Evolutionary conservation across 176 grass and related monocot species (phyloP), one percentile per base, ranked within the genome.

Genomic region (Musa itinerans): DNA sequence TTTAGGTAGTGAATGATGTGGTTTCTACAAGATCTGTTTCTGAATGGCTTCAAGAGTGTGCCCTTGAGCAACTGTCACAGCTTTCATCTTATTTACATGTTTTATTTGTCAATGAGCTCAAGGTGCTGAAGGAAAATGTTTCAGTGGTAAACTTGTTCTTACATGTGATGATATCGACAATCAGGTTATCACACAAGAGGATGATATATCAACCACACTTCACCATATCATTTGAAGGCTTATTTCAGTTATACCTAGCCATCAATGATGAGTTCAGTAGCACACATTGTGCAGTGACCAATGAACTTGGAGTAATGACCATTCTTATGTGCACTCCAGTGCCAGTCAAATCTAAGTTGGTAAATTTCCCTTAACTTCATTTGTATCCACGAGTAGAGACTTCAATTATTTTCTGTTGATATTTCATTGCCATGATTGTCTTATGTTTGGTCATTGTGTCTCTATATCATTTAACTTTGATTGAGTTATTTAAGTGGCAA

Each of bases 181-280:
- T 90, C 85, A 88, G 85, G 63, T 75, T 96, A 54, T 96, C 89
- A 84, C 87, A 88, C 76, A 97, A 90, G 82, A 90, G 93, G 88
- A 92, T 86, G 81, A 90, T 92, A 86, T 89, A 86, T 78, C 93
- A 97, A 51, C 80, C 93, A 5, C 89, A 92, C 86, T 97, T 97
- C 68, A 89, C 90, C 51, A 81, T 97, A 27, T 97, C 90, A 22
- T 82, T 97, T 64, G 56, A 89, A 53, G 86, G 83, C 56, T 78
- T 97, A 83, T 71, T 83, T 83, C 83, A 69, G 48, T 68, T 97
- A 29, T 90, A 84, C 85, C 86, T 79, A 80, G 69, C 74, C 86
- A 79, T 88, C 53, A 75, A 78, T 90, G 61, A 51, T 81, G 54
- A 79, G 68, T 83, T 86, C 76, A 88, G 81, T 86, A 86, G 65